Evolutionary conservation across 352 stramenopile species (phyloP).

Genomic region (Phytophthora constricta): DNA sequence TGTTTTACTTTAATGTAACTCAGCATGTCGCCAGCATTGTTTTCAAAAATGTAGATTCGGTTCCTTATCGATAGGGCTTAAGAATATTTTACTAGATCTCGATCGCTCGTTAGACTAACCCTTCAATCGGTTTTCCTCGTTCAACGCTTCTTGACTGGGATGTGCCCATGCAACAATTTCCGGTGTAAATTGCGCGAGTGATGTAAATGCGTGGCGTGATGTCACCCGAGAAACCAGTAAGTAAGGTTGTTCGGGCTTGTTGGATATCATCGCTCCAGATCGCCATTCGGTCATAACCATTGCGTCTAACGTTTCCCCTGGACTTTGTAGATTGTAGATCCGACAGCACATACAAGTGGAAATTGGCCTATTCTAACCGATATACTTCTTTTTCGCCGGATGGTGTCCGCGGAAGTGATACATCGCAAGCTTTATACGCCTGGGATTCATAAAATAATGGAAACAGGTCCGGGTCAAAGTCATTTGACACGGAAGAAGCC

Average conservation of each 20-base stretch:
- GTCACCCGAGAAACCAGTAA: slow-evolving; percentile 10
- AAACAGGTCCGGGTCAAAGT: slow-evolving; percentile 4
- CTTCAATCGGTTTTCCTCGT: too few species aligned
- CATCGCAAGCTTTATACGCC: background rate
- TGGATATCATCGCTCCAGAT: slow-evolving; percentile 3
- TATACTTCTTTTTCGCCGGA: too few species aligned
- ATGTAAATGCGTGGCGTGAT: too few species aligned
- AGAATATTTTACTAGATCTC: too few species aligned
- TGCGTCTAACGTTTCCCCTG: slow-evolving; percentile 10
- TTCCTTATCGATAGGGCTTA: too few species aligned
- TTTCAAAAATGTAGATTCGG: too few species aligned
- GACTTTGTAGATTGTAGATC: slow-evolving; percentile 21
- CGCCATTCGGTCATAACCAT: slow-evolving; percentile 18
- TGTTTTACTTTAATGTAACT: too few species aligned
- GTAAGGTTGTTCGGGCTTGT: slow-evolving; percentile 20
- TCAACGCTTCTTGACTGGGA: too few species aligned
- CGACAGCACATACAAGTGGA: slow-evolving; percentile 16
- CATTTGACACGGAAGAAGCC: background rate
- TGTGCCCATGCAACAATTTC: too few species aligned
- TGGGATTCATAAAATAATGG: slow-evolving; percentile 13
- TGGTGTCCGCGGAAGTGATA: slow-evolving; percentile 1
- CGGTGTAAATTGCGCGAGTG: too few species aligned
- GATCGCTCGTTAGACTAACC: too few species aligned
- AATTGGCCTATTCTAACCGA: slow-evolving; percentile 13
- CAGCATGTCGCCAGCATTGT: too few species aligned